These are phyloP conservation scores for Chlorophyllum brunneum DNA, from an alignment of 768 basidiomycete genomes.

Conservation along the genomic window DNA sequence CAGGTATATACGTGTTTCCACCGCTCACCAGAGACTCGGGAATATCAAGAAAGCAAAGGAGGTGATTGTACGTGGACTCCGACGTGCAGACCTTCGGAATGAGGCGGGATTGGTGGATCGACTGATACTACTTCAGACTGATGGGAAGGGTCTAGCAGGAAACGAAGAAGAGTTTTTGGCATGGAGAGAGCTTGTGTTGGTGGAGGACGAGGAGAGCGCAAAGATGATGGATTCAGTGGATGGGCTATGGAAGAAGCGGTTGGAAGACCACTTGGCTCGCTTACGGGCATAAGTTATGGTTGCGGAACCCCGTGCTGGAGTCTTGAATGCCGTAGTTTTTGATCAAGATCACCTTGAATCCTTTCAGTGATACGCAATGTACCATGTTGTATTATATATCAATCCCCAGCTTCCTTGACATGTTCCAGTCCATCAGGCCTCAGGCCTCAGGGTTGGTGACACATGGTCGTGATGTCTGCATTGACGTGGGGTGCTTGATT, in stretches of 20 bases:
- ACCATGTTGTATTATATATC: too few relatives aligned
- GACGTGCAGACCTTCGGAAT: conserved; percentile 13
- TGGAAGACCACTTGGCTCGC: background rate
- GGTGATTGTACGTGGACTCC: conserved; percentile 14
- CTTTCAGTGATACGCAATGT: too few relatives aligned
- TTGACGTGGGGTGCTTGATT: too few relatives aligned
- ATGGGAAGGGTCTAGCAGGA: conserved; percentile 16
- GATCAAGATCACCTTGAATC: too few relatives aligned
- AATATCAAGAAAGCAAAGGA: conserved; percentile 14
- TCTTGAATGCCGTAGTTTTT: background rate
- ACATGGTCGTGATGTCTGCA: too few relatives aligned
- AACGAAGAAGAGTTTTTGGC: conserved; percentile 12
- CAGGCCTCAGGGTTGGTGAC: too few relatives aligned
- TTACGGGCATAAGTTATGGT: background rate
- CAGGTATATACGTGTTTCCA: conserved; percentile 18
- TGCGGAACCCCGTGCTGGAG: background rate
- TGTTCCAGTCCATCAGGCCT: too few relatives aligned
- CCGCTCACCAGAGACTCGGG: conserved; percentile 15
- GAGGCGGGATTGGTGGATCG: conserved; percentile 15
- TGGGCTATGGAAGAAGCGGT: conserved; percentile 12
- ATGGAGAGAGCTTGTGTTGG: conserved; percentile 2
- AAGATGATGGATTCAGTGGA: conserved; percentile 12
- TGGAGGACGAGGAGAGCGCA: conserved; percentile 11
- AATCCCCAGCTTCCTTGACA: too few relatives aligned
- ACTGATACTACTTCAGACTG: conserved; percentile 17